A percentile compares a stretch with the other conserved stretches of the same genome.
phyloP scores from a whole-genome alignment of 805 yeast species.

The Kodamaea leandrae region DNA sequence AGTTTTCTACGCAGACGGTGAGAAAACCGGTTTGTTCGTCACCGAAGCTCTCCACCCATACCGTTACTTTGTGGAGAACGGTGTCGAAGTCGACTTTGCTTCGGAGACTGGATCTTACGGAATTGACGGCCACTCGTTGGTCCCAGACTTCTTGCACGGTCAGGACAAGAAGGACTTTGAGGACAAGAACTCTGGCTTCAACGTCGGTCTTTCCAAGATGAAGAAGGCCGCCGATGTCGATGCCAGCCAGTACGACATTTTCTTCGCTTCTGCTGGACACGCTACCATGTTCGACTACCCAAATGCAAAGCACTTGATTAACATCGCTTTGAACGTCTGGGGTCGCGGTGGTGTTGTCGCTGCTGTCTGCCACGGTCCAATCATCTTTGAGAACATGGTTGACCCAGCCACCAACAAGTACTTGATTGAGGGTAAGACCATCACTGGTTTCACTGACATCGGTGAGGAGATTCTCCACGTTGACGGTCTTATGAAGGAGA shows the following conservation, averaged over 20 bases:
- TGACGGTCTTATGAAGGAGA: slow-evolving; percentile 6
- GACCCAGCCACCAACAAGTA: slow-evolving; percentile 42
- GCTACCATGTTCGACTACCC: slow-evolving; percentile 61
- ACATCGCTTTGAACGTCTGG: slow-evolving; percentile 46
- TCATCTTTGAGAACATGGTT: slow-evolving; percentile 48
- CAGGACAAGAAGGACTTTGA: slow-evolving; percentile 42
- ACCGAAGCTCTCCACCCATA: slow-evolving; percentile 62
- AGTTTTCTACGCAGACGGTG: slow-evolving; percentile 54
- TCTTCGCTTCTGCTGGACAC: slow-evolving; percentile 68
- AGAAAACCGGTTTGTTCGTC: slow-evolving; percentile 59
- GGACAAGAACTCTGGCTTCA: slow-evolving; percentile 39
- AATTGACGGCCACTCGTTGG: slow-evolving; percentile 53
- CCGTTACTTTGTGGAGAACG: slow-evolving; percentile 44
- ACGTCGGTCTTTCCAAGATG: slow-evolving; percentile 34
- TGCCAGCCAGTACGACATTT: slow-evolving; percentile 47
- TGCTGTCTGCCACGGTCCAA: slow-evolving; percentile 73
- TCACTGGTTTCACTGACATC: slow-evolving; percentile 59
- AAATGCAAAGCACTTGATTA: slow-evolving; percentile 44
- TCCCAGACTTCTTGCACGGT: slow-evolving; percentile 40
- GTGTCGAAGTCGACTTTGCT: slow-evolving; percentile 53
- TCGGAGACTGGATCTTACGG: slow-evolving; percentile 60
- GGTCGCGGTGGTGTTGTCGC: slow-evolving; percentile 53
- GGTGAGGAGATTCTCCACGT: slow-evolving; percentile 42
- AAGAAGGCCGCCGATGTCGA: slow-evolving; percentile 50
- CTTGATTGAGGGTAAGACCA: slow-evolving; percentile 49